Conservation (phyloP, 2,329 filamentous ascomycete species). For the Diaporthe citrichinensis region DNA sequence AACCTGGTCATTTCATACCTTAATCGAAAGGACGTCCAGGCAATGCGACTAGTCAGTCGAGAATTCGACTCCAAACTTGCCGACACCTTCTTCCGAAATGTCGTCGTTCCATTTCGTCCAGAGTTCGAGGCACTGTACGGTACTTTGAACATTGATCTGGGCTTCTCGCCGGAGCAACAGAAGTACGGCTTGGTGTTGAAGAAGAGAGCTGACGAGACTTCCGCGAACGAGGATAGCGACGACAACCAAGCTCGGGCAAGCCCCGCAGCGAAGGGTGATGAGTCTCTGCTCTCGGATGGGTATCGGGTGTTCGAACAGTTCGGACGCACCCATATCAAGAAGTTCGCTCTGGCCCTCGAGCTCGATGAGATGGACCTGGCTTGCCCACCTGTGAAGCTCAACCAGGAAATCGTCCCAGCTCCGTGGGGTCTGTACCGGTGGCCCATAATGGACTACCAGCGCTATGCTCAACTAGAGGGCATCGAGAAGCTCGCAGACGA, state of each 20-base stretch:
- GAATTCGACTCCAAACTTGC: constrained; percentile 59
- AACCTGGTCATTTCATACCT: constrained; percentile 68
- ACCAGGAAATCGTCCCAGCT: constrained; percentile 66
- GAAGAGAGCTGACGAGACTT: constrained; percentile 41
- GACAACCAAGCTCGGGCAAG: constrained; percentile 41
- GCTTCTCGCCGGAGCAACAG: constrained; percentile 43
- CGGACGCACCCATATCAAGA: constrained; percentile 67
- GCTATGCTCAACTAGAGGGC: constrained; percentile 70
- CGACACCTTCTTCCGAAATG: constrained; percentile 68
- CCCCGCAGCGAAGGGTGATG: constrained; percentile 44
- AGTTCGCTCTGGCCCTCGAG: constrained; percentile 78
- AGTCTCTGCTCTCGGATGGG: constrained; percentile 59
- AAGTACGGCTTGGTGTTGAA: constrained; percentile 45
- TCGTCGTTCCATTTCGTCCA: constrained; percentile 76
- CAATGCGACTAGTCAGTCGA: constrained; percentile 71
- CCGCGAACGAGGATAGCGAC: not conserved
- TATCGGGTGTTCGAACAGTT: constrained; percentile 74
- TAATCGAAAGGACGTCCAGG: constrained; percentile 70
- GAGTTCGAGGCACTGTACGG: constrained; percentile 60
- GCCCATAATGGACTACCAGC: constrained; percentile 71
- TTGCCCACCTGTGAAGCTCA: constrained; percentile 68
- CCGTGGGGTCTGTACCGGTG: constrained; percentile 78
- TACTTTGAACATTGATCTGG: constrained; percentile 53
- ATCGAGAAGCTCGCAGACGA: constrained; percentile 76
- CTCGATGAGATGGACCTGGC: constrained; percentile 68